Evolutionary conservation across 2,329 filamentous ascomycete species (phyloP).

Genomic region (Fusarium sublunatum): DNA sequence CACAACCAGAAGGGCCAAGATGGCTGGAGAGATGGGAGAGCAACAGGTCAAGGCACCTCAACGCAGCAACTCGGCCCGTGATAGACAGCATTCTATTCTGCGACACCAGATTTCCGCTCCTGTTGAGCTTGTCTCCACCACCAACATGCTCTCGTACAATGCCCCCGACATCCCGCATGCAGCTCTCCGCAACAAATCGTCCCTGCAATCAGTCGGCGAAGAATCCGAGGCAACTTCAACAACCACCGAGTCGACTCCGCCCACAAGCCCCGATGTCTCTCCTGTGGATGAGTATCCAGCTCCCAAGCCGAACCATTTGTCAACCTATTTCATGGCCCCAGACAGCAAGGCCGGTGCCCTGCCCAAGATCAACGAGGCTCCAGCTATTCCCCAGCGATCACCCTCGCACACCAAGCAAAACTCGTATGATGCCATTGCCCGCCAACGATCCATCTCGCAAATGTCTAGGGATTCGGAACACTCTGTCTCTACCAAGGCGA

Average conservation of each 20-base stretch:
- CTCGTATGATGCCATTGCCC: conserved; percentile 77
- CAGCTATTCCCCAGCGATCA: conserved; percentile 78
- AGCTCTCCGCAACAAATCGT: conserved; percentile 59
- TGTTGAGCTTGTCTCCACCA: conserved; percentile 88
- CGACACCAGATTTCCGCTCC: conserved; percentile 87
- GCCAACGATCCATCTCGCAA: conserved; percentile 70
- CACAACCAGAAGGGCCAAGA: conserved; percentile 73
- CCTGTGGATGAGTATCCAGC: conserved; percentile 66
- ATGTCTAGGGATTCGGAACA: conserved; percentile 65
- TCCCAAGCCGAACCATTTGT: conserved; percentile 73
- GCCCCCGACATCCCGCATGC: conserved; percentile 79
- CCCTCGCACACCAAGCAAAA: conserved; percentile 91
- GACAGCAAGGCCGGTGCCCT: conserved; percentile 56
- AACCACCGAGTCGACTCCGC: conserved; percentile 67
- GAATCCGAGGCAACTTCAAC: conserved; percentile 77
- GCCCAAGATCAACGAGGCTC: conserved; percentile 53
- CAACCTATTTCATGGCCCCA: conserved; percentile 71
- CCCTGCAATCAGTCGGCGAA: conserved; percentile 64
- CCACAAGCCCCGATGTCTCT: conserved; percentile 75
- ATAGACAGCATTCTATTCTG: conserved; percentile 58
- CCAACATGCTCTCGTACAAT: conserved; percentile 95
- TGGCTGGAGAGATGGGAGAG: conserved; percentile 57
- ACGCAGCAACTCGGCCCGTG: conserved; percentile 61
- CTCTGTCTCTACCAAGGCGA: conserved; percentile 67
- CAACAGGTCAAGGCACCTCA: conserved; percentile 55